Conservation (phyloP, 257 asterid genomes). For the Jacaranda copaia region DNA sequence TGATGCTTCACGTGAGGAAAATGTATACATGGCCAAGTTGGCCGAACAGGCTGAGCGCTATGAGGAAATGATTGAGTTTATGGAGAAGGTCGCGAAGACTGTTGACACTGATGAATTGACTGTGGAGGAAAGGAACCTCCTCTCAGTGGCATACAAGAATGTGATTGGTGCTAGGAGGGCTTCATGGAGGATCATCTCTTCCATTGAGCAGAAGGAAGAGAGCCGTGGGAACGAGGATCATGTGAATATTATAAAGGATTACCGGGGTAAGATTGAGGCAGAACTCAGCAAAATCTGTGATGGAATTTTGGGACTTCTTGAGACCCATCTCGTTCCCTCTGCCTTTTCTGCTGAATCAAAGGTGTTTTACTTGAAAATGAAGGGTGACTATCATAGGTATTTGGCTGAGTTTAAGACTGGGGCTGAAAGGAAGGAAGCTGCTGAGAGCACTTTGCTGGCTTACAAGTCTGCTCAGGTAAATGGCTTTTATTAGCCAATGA, state of each 20-base stretch:
- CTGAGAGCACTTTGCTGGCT: constrained; percentile 69
- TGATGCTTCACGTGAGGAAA: constrained; percentile 57
- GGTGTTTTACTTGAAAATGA: constrained; percentile 77
- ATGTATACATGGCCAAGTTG: constrained; percentile 71
- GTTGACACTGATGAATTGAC: constrained; percentile 59
- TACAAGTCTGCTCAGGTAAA: constrained; percentile 74
- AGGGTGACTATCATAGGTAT: constrained; percentile 72
- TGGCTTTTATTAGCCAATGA: not conserved
- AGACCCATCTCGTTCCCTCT: constrained; percentile 60
- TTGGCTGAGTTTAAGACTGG: constrained; percentile 76
- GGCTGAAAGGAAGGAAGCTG: constrained; percentile 74
- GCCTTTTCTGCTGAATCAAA: constrained; percentile 70
- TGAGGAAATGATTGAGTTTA: constrained; percentile 76
- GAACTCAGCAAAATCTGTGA: constrained; percentile 75
- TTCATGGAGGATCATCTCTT: constrained; percentile 77
- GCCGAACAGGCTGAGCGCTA: constrained; percentile 80
- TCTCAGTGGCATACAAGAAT: constrained; percentile 74
- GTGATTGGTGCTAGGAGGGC: constrained; percentile 78
- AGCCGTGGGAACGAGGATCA: constrained; percentile 74
- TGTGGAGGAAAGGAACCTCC: constrained; percentile 72
- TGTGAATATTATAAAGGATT: constrained; percentile 60
- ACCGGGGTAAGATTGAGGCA: constrained; percentile 67
- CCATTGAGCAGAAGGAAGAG: constrained; percentile 79
- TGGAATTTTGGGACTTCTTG: constrained; percentile 71
- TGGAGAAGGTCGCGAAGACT: constrained; percentile 73